Conservation (phyloP, 768 basidiomycete genomes). For the Chalciporus piperatus region DNA sequence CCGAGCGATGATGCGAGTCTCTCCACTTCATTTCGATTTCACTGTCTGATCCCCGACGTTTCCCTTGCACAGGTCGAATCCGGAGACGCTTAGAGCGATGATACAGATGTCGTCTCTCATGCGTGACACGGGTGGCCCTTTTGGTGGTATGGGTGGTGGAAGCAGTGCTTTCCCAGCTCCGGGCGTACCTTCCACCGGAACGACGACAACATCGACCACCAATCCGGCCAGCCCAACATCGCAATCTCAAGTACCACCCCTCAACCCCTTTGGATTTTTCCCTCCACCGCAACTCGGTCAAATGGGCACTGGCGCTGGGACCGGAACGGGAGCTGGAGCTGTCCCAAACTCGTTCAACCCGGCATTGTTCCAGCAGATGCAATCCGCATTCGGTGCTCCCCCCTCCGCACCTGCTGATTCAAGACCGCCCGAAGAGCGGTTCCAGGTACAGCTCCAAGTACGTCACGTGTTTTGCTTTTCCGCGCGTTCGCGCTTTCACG, state of each 20-base stretch:
- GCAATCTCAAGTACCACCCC: conserved; percentile 14
- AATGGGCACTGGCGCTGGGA: neutral
- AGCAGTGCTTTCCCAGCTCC: conserved; percentile 55
- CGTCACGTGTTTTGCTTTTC: neutral
- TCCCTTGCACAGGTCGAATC: conserved; percentile 55
- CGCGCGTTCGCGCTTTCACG: too few species aligned
- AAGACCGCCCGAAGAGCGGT: conserved; percentile 86
- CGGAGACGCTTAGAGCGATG: conserved; percentile 71
- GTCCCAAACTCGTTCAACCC: conserved; percentile 36
- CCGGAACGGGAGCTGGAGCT: conserved; percentile 21
- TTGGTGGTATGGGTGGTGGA: conserved; percentile 35
- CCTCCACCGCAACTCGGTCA: conserved; percentile 2
- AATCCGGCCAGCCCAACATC: neutral
- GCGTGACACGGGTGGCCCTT: conserved; percentile 19
- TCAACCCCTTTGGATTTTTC: conserved; percentile 14
- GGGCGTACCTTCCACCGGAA: conserved; percentile 44
- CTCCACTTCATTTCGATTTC: neutral
- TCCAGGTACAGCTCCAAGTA: conserved; percentile 82
- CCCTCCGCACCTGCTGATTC: conserved; percentile 53
- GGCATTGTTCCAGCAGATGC: conserved; percentile 41
- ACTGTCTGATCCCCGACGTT: too few species aligned
- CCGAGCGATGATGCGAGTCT: conserved; percentile 66
- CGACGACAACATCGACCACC: neutral
- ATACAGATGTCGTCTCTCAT: conserved; percentile 60
- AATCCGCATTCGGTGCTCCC: conserved; percentile 30